Evolutionary conservation across 179 eudicot species (phyloP).

Genomic region (Amaranthus tricolor): DNA sequence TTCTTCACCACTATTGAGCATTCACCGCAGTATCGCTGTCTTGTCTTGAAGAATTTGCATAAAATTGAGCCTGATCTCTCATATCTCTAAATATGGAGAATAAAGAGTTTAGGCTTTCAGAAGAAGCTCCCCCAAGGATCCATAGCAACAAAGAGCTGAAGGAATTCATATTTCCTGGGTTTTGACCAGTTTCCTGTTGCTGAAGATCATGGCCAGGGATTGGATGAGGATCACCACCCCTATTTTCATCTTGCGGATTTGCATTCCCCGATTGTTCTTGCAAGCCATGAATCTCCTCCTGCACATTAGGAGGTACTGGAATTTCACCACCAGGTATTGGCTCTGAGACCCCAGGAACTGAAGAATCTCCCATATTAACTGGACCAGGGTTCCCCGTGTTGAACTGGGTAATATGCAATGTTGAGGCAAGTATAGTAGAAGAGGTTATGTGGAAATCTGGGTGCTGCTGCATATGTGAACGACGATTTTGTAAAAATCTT

Average conservation of each 20-base stretch:
- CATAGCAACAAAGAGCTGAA: conserved; percentile 80
- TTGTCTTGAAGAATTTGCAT: conserved; percentile 43
- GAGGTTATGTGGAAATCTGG: conserved; percentile 93
- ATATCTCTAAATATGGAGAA: conserved; percentile 83
- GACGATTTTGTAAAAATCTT: conserved; percentile 79
- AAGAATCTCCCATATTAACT: conserved; percentile 29
- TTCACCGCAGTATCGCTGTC: conserved; percentile 36
- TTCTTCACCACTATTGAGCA: conserved; percentile 11
- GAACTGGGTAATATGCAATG: conserved; percentile 82
- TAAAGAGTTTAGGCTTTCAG: conserved; percentile 83
- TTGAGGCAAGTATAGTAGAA: conserved; percentile 88
- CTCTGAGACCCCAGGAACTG: conserved; percentile 47
- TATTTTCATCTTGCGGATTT: conserved; percentile 31
- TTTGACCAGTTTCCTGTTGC: conserved; percentile 59
- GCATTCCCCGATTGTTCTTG: conserved; percentile 36
- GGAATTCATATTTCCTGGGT: conserved; percentile 78
- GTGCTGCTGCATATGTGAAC: conserved; percentile 82
- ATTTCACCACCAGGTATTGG: conserved; percentile 35
- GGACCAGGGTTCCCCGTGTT: conserved; percentile 57
- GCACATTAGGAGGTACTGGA: conserved; percentile 37
- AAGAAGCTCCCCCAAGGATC: conserved; percentile 85
- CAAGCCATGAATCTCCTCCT: conserved; percentile 35
- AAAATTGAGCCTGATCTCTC: conserved; percentile 77
- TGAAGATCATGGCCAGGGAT: conserved; percentile 46
- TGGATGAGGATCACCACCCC: conserved; percentile 41